Evolutionary conservation across 192 early-diverging fungal species (phyloP).

Genomic region (Polychytrium aggregatum): DNA sequence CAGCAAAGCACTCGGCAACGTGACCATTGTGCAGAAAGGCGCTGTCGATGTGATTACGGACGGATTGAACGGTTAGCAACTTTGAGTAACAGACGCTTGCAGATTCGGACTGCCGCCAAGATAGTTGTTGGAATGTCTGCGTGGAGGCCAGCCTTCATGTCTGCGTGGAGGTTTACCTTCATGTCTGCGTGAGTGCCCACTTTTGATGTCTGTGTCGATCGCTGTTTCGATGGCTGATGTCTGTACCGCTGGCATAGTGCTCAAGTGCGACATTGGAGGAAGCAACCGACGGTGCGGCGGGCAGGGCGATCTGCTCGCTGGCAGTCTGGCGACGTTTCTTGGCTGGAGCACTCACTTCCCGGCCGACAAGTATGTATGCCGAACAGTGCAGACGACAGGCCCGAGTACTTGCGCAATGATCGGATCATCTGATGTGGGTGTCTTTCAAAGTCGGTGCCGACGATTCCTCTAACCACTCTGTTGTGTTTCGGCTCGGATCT

Average conservation of each 20-base stretch:
- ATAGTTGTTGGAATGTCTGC: no score
- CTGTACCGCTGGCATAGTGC: slow-evolving; percentile 21
- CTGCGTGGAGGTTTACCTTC: not conserved
- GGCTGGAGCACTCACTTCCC: slow-evolving; percentile 68
- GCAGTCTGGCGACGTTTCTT: slow-evolving; percentile 70
- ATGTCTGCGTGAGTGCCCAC: no score
- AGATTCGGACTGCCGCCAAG: no score
- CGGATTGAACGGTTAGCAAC: slow-evolving; percentile 48
- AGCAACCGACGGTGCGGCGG: slow-evolving; percentile 84
- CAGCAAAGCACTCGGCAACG: slow-evolving; percentile 60
- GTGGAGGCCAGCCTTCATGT: not conserved
- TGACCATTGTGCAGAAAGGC: slow-evolving; percentile 77
- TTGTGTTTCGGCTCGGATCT: no score
- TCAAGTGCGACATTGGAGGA: slow-evolving; percentile 51
- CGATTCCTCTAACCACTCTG: no score
- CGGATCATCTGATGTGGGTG: no score
- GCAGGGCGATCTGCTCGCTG: slow-evolving; percentile 89
- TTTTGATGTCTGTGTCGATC: no score
- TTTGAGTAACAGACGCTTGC: no score
- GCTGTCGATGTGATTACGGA: slow-evolving; percentile 62
- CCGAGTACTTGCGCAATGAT: no score
- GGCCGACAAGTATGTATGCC: no score
- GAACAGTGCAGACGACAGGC: no score
- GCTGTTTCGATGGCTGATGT: not conserved
- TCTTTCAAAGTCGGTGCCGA: no score